Evolutionary conservation across 139 green algal species (phyloP), one percentile per base, ranked within the genome.

Genomic region (Chlamydomonas eustigma): DNA sequence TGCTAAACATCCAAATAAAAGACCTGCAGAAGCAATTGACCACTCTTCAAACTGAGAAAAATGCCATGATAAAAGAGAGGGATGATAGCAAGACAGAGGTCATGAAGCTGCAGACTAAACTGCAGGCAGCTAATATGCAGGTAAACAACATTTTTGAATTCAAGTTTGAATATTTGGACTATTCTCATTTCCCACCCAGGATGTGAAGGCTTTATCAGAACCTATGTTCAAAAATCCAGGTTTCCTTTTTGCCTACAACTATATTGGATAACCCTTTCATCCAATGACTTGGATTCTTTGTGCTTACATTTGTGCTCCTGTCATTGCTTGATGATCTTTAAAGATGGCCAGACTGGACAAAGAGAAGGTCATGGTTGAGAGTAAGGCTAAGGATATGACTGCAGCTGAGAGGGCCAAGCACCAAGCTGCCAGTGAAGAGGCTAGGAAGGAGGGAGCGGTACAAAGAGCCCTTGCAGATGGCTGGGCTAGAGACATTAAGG

Each of bases 381-480:
- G 37, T 25, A 28, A 25, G 68, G 38, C 37, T n/a, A 75, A 63
- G 68, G 68, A 75, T 37, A 4, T 28, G 25, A 5, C 68, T 32
- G 37, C 37, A 5, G 68, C 37, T 58, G 77, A 86, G 12, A 39
- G 34, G 8, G 81, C 76, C 2, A 37, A 32, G 51, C 44, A 82
- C 22, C 31, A 75, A 37, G 69, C 74, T 2, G 52, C 68, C 3
- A 50, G 6, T 18, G 44, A 83, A 18, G 81, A 86, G 64, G 74
- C 77, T 1, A 6, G 12, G n/a, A 71, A 37, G 1, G 81, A 83
- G 70, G 33, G 71, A 28, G 70, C 78, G 2, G 69, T 86, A 74
- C 69, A 81, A 2, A 79, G 74, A 30, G 32, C 81, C 8, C 33
- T 86, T 71, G 75, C 81, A 0, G 81, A 86, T 0, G 75, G 77